Conservation (phyloP, 768 basidiomycete species). For the Pisolithus tinctorius region DNA sequence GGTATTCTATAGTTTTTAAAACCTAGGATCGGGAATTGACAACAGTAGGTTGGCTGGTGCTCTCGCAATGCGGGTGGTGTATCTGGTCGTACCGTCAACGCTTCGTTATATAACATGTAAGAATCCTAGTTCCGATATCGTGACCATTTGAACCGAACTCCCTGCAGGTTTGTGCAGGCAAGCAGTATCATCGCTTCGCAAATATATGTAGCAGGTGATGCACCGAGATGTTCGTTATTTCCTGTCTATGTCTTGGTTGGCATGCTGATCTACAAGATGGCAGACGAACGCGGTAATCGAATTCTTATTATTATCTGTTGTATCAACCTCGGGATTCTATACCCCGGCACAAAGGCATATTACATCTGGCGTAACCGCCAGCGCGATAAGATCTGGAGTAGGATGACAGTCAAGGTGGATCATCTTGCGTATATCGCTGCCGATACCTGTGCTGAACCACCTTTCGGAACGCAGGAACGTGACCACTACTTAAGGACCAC, state of each 20-base stretch:
- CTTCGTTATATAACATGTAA: constrained; percentile 53
- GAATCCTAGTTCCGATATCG: neutral
- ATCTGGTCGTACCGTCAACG: constrained; percentile 53
- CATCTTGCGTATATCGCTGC: neutral
- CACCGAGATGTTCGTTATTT: constrained; percentile 41
- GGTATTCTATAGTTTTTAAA: constrained; percentile 8
- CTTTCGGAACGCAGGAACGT: constrained; percentile 34
- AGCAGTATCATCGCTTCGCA: constrained; percentile 41
- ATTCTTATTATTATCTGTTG: constrained; percentile 45
- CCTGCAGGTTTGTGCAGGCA: constrained; percentile 36
- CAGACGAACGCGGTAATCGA: constrained; percentile 54
- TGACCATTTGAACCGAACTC: too few species aligned
- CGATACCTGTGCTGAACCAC: too few species aligned
- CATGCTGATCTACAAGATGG: neutral
- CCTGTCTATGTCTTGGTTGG: neutral
- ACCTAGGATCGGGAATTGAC: neutral
- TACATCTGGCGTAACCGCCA: constrained; percentile 54
- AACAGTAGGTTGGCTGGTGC: constrained; percentile 43
- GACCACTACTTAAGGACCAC: constrained; percentile 53
- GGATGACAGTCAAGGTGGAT: constrained; percentile 42
- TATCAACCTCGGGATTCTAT: constrained; percentile 46
- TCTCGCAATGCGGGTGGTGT: constrained; percentile 56
- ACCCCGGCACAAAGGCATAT: constrained; percentile 48
- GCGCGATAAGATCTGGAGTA: constrained; percentile 49
- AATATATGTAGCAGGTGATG: constrained; percentile 53